Evolutionary conservation across 2,329 filamentous ascomycete genomes (phyloP).

Genomic region (Scleromitrula shiraiana): DNA sequence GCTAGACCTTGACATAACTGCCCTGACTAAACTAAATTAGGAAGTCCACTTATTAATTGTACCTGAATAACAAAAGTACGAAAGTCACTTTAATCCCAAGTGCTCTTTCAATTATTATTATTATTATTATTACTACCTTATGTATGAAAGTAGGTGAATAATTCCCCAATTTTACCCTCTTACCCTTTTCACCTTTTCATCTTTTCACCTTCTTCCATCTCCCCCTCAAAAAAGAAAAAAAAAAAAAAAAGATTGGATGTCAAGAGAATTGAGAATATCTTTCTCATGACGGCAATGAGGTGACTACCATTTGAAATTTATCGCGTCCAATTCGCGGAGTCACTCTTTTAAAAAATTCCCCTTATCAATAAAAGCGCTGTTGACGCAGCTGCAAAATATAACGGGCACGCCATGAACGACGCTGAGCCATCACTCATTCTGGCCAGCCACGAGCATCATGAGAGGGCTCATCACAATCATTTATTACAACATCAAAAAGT

Average conservation of each 20-base stretch:
- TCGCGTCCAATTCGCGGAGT: constrained; percentile 6
- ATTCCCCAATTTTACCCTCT: too few relatives aligned
- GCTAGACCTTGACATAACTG: too few relatives aligned
- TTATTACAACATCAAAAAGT: constrained; percentile 21
- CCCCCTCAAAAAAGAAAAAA: background rate
- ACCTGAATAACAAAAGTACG: too few relatives aligned
- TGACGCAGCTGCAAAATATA: constrained; percentile 25
- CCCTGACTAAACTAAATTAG: too few relatives aligned
- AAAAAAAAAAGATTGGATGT: too few relatives aligned
- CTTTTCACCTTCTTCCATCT: background rate
- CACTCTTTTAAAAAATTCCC: constrained; percentile 10
- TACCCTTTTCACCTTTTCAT: too few relatives aligned
- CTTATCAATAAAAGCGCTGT: constrained; percentile 25
- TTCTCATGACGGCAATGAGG: constrained; percentile 10
- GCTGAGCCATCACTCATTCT: constrained; percentile 30
- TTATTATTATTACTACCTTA: too few relatives aligned
- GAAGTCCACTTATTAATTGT: too few relatives aligned
- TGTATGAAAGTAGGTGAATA: too few relatives aligned
- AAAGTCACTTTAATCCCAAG: too few relatives aligned
- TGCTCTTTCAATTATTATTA: too few relatives aligned
- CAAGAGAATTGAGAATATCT: background rate
- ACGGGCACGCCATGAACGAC: constrained; percentile 24
- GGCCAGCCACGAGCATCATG: constrained; percentile 23
- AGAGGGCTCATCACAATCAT: constrained; percentile 26
- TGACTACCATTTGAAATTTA: constrained; percentile 7